Evolutionary conservation across 2,329 filamentous ascomycete species (phyloP).

Genomic region (Fusarium sp.): DNA sequence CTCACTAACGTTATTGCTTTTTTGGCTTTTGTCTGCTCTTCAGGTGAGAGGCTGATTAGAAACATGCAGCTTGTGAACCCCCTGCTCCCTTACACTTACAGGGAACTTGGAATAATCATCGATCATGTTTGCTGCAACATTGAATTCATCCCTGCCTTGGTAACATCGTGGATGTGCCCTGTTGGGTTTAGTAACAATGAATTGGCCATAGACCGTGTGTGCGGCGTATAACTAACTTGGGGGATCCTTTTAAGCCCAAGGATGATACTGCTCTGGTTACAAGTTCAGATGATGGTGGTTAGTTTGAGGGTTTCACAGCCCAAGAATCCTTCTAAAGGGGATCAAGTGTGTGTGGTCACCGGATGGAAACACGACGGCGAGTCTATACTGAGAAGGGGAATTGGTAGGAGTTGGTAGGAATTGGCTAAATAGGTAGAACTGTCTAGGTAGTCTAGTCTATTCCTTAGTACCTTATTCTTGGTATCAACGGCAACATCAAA

Average conservation of each 20-base stretch:
- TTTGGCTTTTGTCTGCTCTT: slow-evolving; percentile 8
- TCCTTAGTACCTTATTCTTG: background rate
- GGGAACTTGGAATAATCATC: background rate
- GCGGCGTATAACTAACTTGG: slow-evolving; percentile 11
- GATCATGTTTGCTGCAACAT: slow-evolving; percentile 15
- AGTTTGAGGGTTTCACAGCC: slow-evolving; percentile 15
- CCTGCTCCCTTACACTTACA: slow-evolving; percentile 11
- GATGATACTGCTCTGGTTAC: slow-evolving; percentile 17
- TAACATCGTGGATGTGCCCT: slow-evolving; percentile 23
- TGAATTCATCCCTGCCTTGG: background rate
- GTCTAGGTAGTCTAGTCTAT: too few species aligned
- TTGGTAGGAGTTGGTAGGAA: too few species aligned
- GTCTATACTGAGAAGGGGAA: background rate
- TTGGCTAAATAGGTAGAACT: too few species aligned
- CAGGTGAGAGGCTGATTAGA: slow-evolving; percentile 17
- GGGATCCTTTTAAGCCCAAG: slow-evolving; percentile 21
- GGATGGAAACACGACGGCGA: slow-evolving; percentile 15
- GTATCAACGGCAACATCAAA: slow-evolving; percentile 25
- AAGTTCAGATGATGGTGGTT: slow-evolving; percentile 22
- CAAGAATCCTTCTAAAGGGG: slow-evolving; percentile 12
- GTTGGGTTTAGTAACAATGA: slow-evolving; percentile 4
- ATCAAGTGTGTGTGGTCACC: background rate
- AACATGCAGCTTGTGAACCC: background rate
- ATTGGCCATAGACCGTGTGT: too few species aligned
- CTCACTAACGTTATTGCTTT: slow-evolving; percentile 19